phyloP scores from a whole-genome alignment of 1,284 basidiomycete species.

The Heimioporus punctisporus region DNA sequence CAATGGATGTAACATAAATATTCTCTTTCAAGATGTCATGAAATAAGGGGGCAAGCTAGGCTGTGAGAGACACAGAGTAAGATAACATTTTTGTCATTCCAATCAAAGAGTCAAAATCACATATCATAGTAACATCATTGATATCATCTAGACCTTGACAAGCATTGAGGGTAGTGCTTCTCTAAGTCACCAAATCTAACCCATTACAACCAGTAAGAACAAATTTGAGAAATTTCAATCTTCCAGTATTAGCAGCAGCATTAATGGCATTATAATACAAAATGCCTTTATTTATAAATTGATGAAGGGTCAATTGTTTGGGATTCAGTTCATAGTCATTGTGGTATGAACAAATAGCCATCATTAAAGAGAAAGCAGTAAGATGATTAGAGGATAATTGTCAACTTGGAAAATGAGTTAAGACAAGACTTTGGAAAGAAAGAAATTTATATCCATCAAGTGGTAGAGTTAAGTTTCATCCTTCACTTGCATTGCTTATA shows the following conservation, averaged over 20 bases:
- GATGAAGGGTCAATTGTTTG: neutral
- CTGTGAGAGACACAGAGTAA: neutral
- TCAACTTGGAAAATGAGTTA: too few species aligned
- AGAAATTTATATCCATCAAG: too few species aligned
- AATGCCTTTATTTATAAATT: neutral
- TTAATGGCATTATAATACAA: neutral
- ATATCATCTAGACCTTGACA: neutral
- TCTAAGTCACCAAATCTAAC: neutral
- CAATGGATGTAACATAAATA: neutral
- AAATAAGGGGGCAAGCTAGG: neutral
- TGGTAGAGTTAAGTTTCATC: too few species aligned
- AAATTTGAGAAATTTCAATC: neutral
- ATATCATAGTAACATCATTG: neutral
- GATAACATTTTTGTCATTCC: neutral
- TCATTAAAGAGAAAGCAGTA: too few species aligned
- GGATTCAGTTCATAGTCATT: neutral
- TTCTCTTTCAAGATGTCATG: neutral
- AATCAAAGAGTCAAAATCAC: neutral
- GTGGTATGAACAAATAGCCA: neutral
- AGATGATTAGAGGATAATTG: too few species aligned
- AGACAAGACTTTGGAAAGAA: too few species aligned
- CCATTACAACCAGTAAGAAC: neutral
- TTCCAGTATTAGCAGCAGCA: neutral
- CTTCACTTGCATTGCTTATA: too few species aligned
- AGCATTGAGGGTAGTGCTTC: neutral